These are phyloP conservation scores for Claviceps cyperi DNA, from an alignment of 2,329 filamentous ascomycete species.

Conservation along the genomic window DNA sequence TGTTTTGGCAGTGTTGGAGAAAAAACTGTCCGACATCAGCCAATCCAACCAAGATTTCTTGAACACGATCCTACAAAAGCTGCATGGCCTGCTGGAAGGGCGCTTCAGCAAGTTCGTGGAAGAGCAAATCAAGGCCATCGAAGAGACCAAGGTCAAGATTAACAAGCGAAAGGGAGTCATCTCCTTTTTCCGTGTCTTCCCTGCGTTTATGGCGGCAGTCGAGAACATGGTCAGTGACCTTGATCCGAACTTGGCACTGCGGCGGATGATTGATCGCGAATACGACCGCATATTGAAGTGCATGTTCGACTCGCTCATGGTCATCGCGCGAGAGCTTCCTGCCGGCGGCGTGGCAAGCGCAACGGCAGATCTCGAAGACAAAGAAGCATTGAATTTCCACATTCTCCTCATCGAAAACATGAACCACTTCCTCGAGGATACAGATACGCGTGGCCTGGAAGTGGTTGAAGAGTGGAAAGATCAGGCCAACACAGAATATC, in stretches of 20 bases:
- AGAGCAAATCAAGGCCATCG: slow-evolving; percentile 86
- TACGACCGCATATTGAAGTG: slow-evolving; percentile 81
- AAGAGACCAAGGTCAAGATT: slow-evolving; percentile 97
- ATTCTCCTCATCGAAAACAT: slow-evolving; percentile 97
- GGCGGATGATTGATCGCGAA: slow-evolving; percentile 68
- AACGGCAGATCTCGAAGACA: slow-evolving; percentile 59
- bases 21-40: slow-evolving; percentile 62
- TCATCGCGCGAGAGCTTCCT: slow-evolving; percentile 67
- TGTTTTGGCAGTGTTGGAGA: slow-evolving; percentile 66
- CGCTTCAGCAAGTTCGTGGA: slow-evolving; percentile 84
- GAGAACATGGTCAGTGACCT: slow-evolving; percentile 64
- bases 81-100: slow-evolving; percentile 58
- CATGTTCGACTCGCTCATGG: slow-evolving; percentile 95
- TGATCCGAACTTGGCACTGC: slow-evolving; percentile 45
- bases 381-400: slow-evolving; percentile 93
- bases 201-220: slow-evolving; percentile 65
- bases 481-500: slow-evolving; percentile 62
- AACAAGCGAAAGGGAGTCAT: slow-evolving; percentile 98
- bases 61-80: slow-evolving; percentile 61
- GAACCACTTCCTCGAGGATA: slow-evolving; percentile 92
- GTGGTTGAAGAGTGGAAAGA: slow-evolving; percentile 74
- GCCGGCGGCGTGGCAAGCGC: slow-evolving; percentile 29
- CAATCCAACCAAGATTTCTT: slow-evolving; percentile 92
- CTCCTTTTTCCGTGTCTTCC: slow-evolving; percentile 87
- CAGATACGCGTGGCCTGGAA: slow-evolving; percentile 58